Evolutionary conservation across 164 flowering plant genomes (phyloP), one percentile per base, ranked within the genome.

Genomic region (Litsea cubeba): DNA sequence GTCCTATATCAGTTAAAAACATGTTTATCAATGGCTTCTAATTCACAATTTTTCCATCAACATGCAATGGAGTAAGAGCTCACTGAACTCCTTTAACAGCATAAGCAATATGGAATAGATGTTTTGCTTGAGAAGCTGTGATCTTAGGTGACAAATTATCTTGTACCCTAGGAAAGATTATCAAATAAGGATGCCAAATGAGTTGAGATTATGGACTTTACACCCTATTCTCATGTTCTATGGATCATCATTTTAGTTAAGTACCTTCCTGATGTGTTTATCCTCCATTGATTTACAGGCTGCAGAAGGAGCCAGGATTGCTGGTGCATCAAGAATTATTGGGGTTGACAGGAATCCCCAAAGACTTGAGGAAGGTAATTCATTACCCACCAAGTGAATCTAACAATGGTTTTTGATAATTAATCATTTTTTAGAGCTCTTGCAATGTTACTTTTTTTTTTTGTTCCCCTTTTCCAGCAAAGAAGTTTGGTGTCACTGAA

Each of bases 401-500:
- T 40, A 40, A 40, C 10, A 40, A 40, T 40, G 60, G 60, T 54
- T 17, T 15, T 54, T 15, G n/a, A 54, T 54, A 3, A 20, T 54
- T 40, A 4, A 54, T 54, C 60, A 54, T 10, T 49, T 62, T 40
- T 18, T 26, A 25, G 51, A 4, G 7, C 28, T 71, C 60, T 23
- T 11, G n/a, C 30, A 5, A 14, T 30, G 11, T 23, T 2, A 1
- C 20, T 32, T 18, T 6, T 54, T 25, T 25, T 54, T 28, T 23
- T 65, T 70, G 17, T 69, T 23, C 23, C 23, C 63, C 17, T 28
- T 66, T 30, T 30, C 5, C 84, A 86, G 89, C 88, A 17, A 87
- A 83, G 81, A 85, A 82, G 28, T 87, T 85, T 81, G 89, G 91
- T 5, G 76, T 79, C 17, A 87, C 87, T 0, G 88, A 88, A 35